These are phyloP conservation scores for Letharia lupina DNA, from an alignment of 495 filamentous ascomycete genomes.

Conservation along the genomic window DNA sequence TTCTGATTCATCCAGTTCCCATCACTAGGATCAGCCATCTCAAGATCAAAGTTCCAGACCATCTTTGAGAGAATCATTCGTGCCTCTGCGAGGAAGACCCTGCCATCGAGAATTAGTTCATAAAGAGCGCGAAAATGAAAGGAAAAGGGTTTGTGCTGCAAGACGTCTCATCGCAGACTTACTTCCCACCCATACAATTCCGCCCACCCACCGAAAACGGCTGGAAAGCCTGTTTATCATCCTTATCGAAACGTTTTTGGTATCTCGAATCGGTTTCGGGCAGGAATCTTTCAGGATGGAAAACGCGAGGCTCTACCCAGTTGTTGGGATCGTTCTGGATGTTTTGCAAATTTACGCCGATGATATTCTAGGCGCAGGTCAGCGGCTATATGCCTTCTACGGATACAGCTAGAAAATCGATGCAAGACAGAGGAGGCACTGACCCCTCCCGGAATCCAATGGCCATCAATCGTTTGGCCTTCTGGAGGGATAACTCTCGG, in stretches of 20 bases:
- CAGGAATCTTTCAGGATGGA: conserved; percentile 16
- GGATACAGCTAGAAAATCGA: not conserved
- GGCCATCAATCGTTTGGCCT: conserved; percentile 13
- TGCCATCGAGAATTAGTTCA: not conserved
- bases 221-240: conserved; percentile 34
- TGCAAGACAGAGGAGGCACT: not conserved
- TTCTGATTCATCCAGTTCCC: conserved; percentile 16
- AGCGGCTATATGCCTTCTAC: not conserved
- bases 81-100: conserved; percentile 15
- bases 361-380: conserved; percentile 3
- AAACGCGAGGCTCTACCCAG: conserved; percentile 13
- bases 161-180: conserved; percentile 10
- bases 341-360: conserved; percentile 15
- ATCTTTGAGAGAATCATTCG: conserved; percentile 18
- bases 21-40: conserved; percentile 9
- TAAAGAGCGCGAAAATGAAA: not conserved
- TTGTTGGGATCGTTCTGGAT: conserved; percentile 9
- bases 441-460: conserved; percentile 12
- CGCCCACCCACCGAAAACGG: conserved; percentile 39
- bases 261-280: conserved; percentile 5
- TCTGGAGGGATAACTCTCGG: conserved; percentile 4
- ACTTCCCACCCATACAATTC: conserved; percentile 39
- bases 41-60: conserved; percentile 17
- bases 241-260: conserved; percentile 28
- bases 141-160: not conserved